Evolutionary conservation across 2,329 filamentous ascomycete genomes (phyloP).

Genomic region (Trichophyton schoenleinii): DNA sequence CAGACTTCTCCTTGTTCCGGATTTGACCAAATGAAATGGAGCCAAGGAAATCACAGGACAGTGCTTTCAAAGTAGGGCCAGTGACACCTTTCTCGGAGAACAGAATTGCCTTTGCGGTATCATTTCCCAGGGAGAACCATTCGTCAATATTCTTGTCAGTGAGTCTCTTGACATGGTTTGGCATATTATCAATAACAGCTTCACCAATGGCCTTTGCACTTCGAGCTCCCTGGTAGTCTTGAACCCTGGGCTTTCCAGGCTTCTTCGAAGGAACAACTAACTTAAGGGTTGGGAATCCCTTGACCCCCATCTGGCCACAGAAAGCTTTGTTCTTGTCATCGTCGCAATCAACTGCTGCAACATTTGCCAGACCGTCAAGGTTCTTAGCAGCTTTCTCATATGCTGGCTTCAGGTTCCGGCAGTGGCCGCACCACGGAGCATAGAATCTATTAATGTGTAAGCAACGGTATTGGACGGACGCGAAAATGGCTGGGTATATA

Average conservation of each 20-base stretch:
- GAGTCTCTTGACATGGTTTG: constrained; percentile 75
- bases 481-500: background rate
- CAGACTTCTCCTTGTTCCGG: constrained; percentile 62
- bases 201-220: constrained; percentile 80
- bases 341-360: constrained; percentile 90
- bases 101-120: constrained; percentile 69
- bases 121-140: constrained; percentile 57
- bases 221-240: constrained; percentile 79
- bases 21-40: constrained; percentile 70
- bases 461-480: constrained; percentile 10
- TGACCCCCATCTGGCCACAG: constrained; percentile 71
- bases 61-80: constrained; percentile 64
- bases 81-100: constrained; percentile 90
- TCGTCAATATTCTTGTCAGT: constrained; percentile 64
- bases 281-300: constrained; percentile 94
- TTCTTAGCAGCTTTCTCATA: constrained; percentile 89
- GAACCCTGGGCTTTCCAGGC: constrained; percentile 62
- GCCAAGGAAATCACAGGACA: constrained; percentile 84
- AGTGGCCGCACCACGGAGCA: constrained; percentile 95
- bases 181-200: constrained; percentile 72
- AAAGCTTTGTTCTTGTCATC: constrained; percentile 83
- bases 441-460: constrained; percentile 57
- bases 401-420: constrained; percentile 85
- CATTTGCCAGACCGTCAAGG: constrained; percentile 82
- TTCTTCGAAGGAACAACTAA: constrained; percentile 79